Base-by-base conservation (phyloP, 352 stramenopile species). In the Pilasporangium apinafurcum region DNA sequence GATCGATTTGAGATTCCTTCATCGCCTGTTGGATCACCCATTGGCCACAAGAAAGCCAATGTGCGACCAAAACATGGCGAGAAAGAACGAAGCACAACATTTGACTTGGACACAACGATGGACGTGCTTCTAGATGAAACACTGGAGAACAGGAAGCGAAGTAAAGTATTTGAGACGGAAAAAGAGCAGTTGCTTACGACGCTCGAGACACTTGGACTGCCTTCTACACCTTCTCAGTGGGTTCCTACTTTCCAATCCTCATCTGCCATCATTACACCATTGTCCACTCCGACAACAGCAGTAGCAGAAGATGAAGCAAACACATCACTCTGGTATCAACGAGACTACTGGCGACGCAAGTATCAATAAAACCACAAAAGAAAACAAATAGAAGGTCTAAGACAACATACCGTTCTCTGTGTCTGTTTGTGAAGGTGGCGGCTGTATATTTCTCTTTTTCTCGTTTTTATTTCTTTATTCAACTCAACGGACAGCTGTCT, bases 301-400 rank as follows among this genome's bases (percentile, higher is more conserved):
- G 18, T 40, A 22, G 10, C 6, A 13, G 13, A 17, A 16, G 37
- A 44, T 26, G 12, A 40, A 29, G 28, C 30, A 42, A 24, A 32
- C 35, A 20, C 56, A 14, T 28, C 64, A 8, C 21, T 63, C 20
- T 77, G 68, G 68, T 81, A 81, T 37, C 64, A 72, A 36, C 62
- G 69, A 32, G 53, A 72, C 41, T 81, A 81, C 37, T 81, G 68
- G 68, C 48, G 68, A 9, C 44, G 44, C 29, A 81, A 80, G 48
- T 80, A 80, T 42, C 50, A 65, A 44, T 62, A 26, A 55, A 28
- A 9, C 3, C 2, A 33, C 22, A 18, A n/a, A n/a, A n/a, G n/a
- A n/a, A n/a, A n/a, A n/a, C n/a, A n/a, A n/a, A n/a, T n/a, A n/a
- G n/a, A n/a, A n/a, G n/a, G n/a, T n/a, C n/a, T n/a, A n/a, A n/a